These are phyloP conservation scores for Wakefieldia striispora DNA, from an alignment of 768 basidiomycete genomes.

Conservation along the genomic window DNA sequence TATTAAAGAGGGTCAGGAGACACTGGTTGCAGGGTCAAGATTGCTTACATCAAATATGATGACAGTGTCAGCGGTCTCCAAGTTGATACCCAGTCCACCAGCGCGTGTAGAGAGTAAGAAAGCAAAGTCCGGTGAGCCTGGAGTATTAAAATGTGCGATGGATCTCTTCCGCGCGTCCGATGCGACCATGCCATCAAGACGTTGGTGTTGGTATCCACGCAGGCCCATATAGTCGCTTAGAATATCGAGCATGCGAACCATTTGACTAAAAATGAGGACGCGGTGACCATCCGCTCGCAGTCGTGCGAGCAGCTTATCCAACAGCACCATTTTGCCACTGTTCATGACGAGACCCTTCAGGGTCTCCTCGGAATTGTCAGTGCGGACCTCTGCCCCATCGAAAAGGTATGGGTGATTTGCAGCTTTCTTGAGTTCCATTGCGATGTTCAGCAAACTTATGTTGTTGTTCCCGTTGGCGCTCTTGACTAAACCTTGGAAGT, in stretches of 20 bases:
- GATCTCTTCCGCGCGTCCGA: conserved; percentile 93
- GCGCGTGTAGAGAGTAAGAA: conserved; percentile 96
- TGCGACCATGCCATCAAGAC: conserved; percentile 92
- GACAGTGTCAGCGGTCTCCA: conserved; percentile 98
- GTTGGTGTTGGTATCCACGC: conserved; percentile 88
- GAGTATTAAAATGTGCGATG: conserved; percentile 95
- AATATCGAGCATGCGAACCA: conserved; percentile 99
- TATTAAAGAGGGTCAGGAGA: conserved; percentile 33
- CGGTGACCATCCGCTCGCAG: conserved; percentile 92
- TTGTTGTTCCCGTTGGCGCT: conserved; percentile 86
- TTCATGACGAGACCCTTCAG: conserved; percentile 98
- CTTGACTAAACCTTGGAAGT: conserved; percentile 90
- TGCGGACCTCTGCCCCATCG: conserved; percentile 82
- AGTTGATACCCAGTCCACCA: conserved; percentile 96
- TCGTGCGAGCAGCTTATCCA: conserved; percentile 92
- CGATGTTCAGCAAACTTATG: conserved; percentile 95
- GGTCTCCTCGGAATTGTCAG: conserved; percentile 70
- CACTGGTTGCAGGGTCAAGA: not conserved
- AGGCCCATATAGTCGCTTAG: conserved; percentile 94
- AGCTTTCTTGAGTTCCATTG: conserved; percentile 99
- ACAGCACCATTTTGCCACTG: conserved; percentile 96
- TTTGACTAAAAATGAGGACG: conserved; percentile 98
- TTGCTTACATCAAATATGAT: conserved; percentile 93
- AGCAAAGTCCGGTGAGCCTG: conserved; percentile 91
- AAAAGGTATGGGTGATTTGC: conserved; percentile 98